Evolutionary conservation across 805 yeast species (phyloP), one percentile per base, ranked within the genome.

Genomic region (Lipomyces sp.): DNA sequence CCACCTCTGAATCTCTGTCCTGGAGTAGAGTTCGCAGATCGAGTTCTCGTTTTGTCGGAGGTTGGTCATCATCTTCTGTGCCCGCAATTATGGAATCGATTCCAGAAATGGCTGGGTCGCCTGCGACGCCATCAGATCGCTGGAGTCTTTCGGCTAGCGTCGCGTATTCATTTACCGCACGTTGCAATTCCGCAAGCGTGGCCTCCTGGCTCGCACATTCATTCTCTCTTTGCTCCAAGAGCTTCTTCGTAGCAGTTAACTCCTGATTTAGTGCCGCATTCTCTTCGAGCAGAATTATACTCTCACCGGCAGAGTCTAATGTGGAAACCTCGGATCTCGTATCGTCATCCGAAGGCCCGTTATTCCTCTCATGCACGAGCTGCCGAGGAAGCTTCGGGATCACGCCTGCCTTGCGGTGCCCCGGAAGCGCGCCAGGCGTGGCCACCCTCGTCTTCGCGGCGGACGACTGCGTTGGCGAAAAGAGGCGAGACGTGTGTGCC

Each of bases 131-230:
- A 19, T 21, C 16, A 5, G 26, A 2, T 8, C 13, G 22, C n/a
- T 38, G 49, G 38, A 45, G 22, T 16, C 43, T 29, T 4, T 39
- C 49, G 7, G 49, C 28, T 19, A 45, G 16, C n/a, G 34, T 22
- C 18, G 49, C 33, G 16, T 39, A 45, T 21, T 53, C 56, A 13
- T 55, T 37, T 32, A 64, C 46, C 28, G 45, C 39, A 7, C 10
- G 29, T 39, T 63, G 61, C 22, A 63, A 59, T 41, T 79, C 79
- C 37, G 70, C 70, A 2, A 80, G 74, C 1, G 80, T 74, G 8
- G 64, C 60, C 56, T 75, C 68, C 52, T 79, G 74, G 51, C 73
- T 77, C 16, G 63, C 65, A 59, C 79, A 66, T 45, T 70, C 69
- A 10, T 49, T 49, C 40, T 73, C 65, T 33, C 53, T 50, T 35